Base-by-base conservation (phyloP, 2,329 filamentous ascomycete genomes). In the Fusarium foetens region DNA sequence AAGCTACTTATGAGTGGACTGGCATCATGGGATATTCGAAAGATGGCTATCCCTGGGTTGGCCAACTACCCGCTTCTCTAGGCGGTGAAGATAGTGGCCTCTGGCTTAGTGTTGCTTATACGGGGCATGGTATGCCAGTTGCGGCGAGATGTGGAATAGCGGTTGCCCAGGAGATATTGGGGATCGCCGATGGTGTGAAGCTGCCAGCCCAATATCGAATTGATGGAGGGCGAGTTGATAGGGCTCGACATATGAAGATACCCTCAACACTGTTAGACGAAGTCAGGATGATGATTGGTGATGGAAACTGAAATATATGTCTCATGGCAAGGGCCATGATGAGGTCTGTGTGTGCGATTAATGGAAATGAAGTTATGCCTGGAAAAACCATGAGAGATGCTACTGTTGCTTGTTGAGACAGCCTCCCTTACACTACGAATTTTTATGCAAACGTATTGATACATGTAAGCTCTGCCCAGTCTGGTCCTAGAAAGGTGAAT, bases 21-120 rank as follows among this genome's bases (percentile, higher is more conserved):
- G 93, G 93, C 1, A 92, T 94, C 73, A 95, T 94, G 93, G 93
- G 91, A 0, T 94, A 90, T 80, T 90, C 88, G 35, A 83, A 89
- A 11, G 93, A 95, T 78, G 83, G 86, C 0, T 80, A 86, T 55
- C 92, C 93, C 0, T 94, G 91, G 90, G 90, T 95, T 5, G 93
- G 93, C 0, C 80, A 82, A 14, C 87, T 94, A n/a, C 90, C 90
- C 1, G 81, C 81, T 39, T 75, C 79, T 10, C 72, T 87, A 9
- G 89, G 86, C n/a, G 83, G 80, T 23, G 77, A 66, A 17, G 69
- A 73, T 13, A 64, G 84, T 6, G 90, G 90, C 0, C 72, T 93
- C 59, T 94, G 86, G 83, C 71, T 94, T 17, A 87, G 86, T 68
- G 91, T 86, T 6, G 92, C 90, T 6, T 94, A 92, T 76, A 92